A percentile compares a stretch with the other conserved stretches of the same genome.
These are phyloP conservation scores for Cytospora piceicola DNA, from an alignment of 2,329 filamentous ascomycete genomes.

Conservation along the genomic window DNA sequence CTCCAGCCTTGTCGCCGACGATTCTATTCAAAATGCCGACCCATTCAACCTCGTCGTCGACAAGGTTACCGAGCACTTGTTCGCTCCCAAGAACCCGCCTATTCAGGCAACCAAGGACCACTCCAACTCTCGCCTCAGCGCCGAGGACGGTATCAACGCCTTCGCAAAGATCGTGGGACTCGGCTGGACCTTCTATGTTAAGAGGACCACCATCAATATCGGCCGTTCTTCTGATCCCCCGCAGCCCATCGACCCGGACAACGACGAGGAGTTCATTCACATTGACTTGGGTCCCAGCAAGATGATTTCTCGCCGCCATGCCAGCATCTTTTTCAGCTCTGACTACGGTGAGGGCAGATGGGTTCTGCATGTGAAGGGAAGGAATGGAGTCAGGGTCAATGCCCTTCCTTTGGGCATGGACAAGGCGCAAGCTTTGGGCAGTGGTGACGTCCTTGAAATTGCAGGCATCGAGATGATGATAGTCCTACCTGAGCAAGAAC, in stretches of 20 bases:
- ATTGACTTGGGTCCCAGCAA: constrained; percentile 89
- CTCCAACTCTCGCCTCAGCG: constrained; percentile 65
- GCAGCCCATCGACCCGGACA: constrained; percentile 48
- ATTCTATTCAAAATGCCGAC: constrained; percentile 44
- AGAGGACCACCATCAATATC: constrained; percentile 74
- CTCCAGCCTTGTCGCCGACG: constrained; percentile 48
- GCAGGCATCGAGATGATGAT: constrained; percentile 98
- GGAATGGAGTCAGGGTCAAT: constrained; percentile 89
- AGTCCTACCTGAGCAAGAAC: constrained; percentile 76
- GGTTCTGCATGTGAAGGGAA: constrained; percentile 85
- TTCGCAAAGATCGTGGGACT: constrained; percentile 82
- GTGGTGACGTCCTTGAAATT: constrained; percentile 90
- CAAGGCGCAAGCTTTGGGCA: constrained; percentile 68
- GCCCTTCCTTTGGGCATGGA: constrained; percentile 71
- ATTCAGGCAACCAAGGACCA: constrained; percentile 66
- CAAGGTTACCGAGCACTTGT: constrained; percentile 57
- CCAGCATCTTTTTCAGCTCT: constrained; percentile 72
- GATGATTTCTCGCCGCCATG: constrained; percentile 77
- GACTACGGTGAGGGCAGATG: constrained; percentile 72
- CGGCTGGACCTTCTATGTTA: constrained; percentile 85
- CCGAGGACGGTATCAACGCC: constrained; percentile 67
- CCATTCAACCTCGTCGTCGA: constrained; percentile 62
- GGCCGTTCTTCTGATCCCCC: constrained; percentile 67
- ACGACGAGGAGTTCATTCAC: constrained; percentile 64
- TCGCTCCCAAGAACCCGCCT: constrained; percentile 45